A percentile compares a stretch with the other conserved stretches of the same genome.
These are phyloP conservation scores for Mallotus japonicus DNA, from an alignment of 441 rosid genomes.

Conservation along the genomic window DNA sequence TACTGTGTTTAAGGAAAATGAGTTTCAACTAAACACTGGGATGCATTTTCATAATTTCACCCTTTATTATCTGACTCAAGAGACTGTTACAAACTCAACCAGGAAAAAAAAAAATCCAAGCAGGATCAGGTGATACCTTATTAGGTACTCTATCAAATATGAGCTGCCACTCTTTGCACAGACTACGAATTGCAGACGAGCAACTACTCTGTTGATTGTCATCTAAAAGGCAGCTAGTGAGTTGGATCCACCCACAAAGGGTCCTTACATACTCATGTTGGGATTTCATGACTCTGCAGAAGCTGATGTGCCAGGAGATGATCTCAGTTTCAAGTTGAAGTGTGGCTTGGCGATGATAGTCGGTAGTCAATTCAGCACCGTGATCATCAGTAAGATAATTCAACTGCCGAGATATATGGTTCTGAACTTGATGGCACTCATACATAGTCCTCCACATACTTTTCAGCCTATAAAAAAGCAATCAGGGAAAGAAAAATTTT, in stretches of 20 bases:
- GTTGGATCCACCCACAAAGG: slow-evolving; percentile 70
- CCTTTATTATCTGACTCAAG: neutral
- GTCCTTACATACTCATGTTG: slow-evolving; percentile 72
- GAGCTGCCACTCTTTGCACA: slow-evolving; percentile 73
- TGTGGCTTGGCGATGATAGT: slow-evolving; percentile 69
- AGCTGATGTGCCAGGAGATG: slow-evolving; percentile 67
- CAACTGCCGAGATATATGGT: slow-evolving; percentile 70
- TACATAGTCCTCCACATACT: slow-evolving; percentile 82
- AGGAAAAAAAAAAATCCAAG: neutral
- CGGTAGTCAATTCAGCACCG: slow-evolving; percentile 54
- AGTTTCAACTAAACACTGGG: neutral
- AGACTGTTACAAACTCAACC: neutral
- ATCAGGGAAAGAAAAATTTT: slow-evolving; percentile 4
- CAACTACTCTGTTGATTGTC: slow-evolving; percentile 47
- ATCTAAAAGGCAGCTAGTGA: slow-evolving; percentile 51
- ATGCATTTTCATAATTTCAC: neutral
- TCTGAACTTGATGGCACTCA: slow-evolving; percentile 77
- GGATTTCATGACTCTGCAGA: slow-evolving; percentile 64
- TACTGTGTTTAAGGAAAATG: neutral
- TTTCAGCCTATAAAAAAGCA: slow-evolving; percentile 45
- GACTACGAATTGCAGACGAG: slow-evolving; percentile 52
- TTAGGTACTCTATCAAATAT: slow-evolving; percentile 72
- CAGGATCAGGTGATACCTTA: slow-evolving; percentile 42
- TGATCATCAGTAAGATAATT: slow-evolving; percentile 55
- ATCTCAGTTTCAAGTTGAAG: slow-evolving; percentile 76